Conservation (phyloP, 495 filamentous ascomycete genomes). For the Parmelia sp. region DNA sequence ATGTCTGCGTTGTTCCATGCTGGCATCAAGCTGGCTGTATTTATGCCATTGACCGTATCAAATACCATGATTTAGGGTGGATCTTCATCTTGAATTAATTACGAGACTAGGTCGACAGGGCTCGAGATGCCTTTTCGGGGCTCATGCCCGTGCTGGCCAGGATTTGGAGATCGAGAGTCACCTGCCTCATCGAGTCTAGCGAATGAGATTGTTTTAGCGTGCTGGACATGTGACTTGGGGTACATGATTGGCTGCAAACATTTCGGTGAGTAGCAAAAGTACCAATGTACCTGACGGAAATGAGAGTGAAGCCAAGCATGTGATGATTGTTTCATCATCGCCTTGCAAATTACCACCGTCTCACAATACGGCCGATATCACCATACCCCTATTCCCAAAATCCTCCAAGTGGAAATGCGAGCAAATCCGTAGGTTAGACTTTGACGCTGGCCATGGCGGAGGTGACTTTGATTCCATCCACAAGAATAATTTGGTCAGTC, state of each 20-base stretch:
- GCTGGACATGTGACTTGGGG: background rate
- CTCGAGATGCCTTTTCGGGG: too few species aligned
- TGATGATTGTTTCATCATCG: background rate
- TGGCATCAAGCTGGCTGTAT: too few species aligned
- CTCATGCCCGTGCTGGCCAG: too few species aligned
- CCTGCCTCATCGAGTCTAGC: constrained; percentile 3
- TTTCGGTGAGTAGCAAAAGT: background rate
- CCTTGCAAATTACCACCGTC: background rate
- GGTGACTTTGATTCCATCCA: background rate
- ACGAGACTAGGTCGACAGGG: too few species aligned
- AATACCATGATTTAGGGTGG: too few species aligned
- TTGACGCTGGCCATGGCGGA: background rate
- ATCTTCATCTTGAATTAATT: too few species aligned
- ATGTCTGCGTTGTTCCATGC: too few species aligned
- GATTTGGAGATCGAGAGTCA: background rate
- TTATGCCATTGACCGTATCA: too few species aligned
- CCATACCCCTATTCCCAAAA: background rate
- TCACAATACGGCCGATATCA: background rate
- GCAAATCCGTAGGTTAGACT: background rate
- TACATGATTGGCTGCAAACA: constrained; percentile 1
- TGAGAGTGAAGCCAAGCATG: background rate
- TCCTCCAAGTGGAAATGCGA: background rate
- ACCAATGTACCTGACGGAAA: background rate
- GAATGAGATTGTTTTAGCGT: background rate
- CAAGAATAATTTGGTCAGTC: background rate